Evolutionary conservation across 2,329 filamentous ascomycete genomes (phyloP).

Genomic region (Pseudogymnoascus sp.): DNA sequence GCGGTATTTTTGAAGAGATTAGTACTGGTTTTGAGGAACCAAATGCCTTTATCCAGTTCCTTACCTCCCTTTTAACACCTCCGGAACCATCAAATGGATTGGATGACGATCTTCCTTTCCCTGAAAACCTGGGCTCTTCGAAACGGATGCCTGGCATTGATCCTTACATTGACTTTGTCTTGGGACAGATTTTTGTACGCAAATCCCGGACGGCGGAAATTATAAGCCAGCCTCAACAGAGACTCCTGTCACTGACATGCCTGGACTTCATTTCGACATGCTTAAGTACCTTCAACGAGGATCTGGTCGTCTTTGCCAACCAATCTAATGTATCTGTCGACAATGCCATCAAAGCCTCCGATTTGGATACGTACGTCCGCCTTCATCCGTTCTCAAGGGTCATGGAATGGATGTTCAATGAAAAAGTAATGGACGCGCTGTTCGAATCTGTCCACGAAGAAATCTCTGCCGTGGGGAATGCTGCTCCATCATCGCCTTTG

Average conservation of each 20-base stretch:
- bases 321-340: constrained; percentile 66
- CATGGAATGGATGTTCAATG: constrained; percentile 98
- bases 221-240: constrained; percentile 59
- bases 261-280: constrained; percentile 76
- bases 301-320: constrained; percentile 79
- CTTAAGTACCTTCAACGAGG: constrained; percentile 84
- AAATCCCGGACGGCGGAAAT: constrained; percentile 52
- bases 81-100: constrained; percentile 52
- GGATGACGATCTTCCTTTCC: constrained; percentile 75
- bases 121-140: constrained; percentile 71
- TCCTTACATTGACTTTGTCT: constrained; percentile 82
- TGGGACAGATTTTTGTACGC: constrained; percentile 69
- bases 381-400: constrained; percentile 89
- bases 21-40: constrained; percentile 77
- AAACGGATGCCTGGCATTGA: constrained; percentile 82
- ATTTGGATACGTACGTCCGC: constrained; percentile 70
- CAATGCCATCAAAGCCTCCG: constrained; percentile 63
- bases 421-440: constrained; percentile 72
- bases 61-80: constrained; percentile 66
- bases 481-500: constrained; percentile 70
- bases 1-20: constrained; percentile 66
- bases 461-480: constrained; percentile 61
- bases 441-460: constrained; percentile 76
- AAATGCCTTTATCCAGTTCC: constrained; percentile 71
- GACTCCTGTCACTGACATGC: constrained; percentile 70